phyloP scores from a whole-genome alignment of 2,329 filamentous ascomycete genomes.

The Leptographium wingfieldii region DNA sequence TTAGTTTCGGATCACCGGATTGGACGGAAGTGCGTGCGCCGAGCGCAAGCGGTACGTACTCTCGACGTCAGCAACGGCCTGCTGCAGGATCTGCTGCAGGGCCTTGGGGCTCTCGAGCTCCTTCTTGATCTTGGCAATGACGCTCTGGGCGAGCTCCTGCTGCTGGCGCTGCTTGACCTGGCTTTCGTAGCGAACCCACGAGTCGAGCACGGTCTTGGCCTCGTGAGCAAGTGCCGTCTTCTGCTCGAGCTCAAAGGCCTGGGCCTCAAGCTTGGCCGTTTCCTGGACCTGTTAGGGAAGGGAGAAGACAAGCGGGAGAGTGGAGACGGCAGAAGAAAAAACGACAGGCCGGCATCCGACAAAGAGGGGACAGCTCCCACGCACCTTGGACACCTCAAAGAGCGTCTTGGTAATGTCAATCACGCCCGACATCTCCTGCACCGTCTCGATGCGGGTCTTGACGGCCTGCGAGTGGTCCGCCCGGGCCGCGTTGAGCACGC shows the following conservation, averaged over 20 bases:
- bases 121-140: constrained; percentile 98
- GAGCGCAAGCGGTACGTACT: constrained; percentile 41
- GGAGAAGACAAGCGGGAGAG: not conserved
- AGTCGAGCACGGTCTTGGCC: constrained; percentile 92
- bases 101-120: constrained; percentile 97
- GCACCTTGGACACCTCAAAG: constrained; percentile 94
- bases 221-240: constrained; percentile 82
- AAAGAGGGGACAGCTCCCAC: too few relatives aligned
- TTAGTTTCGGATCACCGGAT: not conserved
- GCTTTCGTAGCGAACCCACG: constrained; percentile 95
- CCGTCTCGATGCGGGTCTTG: constrained; percentile 84
- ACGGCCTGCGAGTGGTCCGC: constrained; percentile 92
- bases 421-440: constrained; percentile 87
- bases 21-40: not conserved
- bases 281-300: constrained; percentile 46
- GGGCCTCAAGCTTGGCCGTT: constrained; percentile 88
- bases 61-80: constrained; percentile 93
- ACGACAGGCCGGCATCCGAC: too few relatives aligned
- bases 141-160: constrained; percentile 79
- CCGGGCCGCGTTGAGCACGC: constrained; percentile 87
- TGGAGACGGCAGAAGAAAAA: not conserved
- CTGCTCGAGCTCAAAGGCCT: constrained; percentile 97
- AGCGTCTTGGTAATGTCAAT: constrained; percentile 95
- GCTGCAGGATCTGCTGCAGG: constrained; percentile 93
- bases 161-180: constrained; percentile 99